Conservation (phyloP, 768 basidiomycete genomes). For the Gymnopilus junonius region DNA sequence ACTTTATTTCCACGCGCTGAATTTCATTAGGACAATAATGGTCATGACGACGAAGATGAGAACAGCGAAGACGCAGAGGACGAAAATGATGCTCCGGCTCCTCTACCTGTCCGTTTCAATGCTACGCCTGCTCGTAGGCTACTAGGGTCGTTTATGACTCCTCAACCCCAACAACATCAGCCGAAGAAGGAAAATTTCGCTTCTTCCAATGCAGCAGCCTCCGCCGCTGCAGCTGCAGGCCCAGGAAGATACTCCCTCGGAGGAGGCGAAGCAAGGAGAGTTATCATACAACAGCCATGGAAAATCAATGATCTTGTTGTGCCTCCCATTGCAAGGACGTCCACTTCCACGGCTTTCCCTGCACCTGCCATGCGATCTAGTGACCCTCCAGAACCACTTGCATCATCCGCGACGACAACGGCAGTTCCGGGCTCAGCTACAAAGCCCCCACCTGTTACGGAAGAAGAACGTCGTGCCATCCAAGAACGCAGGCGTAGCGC, state of each 20-base stretch:
- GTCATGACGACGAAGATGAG: constrained; percentile 19
- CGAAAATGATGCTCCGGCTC: constrained; percentile 21
- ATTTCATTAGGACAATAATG: constrained; percentile 11
- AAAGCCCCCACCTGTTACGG: constrained; percentile 34
- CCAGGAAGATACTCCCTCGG: constrained; percentile 47
- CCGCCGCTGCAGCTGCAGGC: constrained; percentile 14
- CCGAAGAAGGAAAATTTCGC: constrained; percentile 15
- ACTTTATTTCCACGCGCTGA: too few relatives aligned
- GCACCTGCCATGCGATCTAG: not conserved
- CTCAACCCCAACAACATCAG: constrained; percentile 41
- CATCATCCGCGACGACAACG: not conserved
- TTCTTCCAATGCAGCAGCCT: constrained; percentile 1
- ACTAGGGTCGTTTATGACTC: constrained; percentile 60
- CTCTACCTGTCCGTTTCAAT: constrained; percentile 11
- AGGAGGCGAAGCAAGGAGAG: constrained; percentile 49
- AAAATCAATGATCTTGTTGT: constrained; percentile 59
- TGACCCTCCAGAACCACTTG: not conserved
- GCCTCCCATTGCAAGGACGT: constrained; percentile 26
- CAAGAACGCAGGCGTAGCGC: constrained; percentile 67
- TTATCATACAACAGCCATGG: constrained; percentile 57
- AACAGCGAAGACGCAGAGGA: constrained; percentile 28
- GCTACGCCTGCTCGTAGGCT: constrained; percentile 34
- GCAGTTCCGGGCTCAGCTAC: not conserved
- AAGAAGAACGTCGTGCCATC: constrained; percentile 62
- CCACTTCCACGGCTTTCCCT: not conserved